Evolutionary conservation across 2,329 filamentous ascomycete genomes (phyloP), one percentile per base, ranked within the genome.

Genomic region (Amphichorda felina): DNA sequence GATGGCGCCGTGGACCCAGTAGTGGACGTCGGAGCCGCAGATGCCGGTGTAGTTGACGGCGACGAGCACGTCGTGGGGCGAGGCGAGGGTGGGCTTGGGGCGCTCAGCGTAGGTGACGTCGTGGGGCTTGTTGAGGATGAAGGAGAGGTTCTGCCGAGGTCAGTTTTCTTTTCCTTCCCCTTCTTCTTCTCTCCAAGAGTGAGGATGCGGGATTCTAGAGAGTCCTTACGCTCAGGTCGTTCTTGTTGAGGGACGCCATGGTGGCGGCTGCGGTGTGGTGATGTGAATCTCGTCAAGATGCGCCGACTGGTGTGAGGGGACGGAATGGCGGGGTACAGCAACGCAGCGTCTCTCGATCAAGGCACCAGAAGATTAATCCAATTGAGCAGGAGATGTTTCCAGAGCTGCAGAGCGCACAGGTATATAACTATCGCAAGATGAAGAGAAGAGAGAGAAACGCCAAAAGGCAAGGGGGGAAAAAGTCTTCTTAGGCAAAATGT

Each of bases 21-120:
- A 94, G 68, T 94, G 64, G 50, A 84, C 82, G 59, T 93, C 85
- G 40, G 79, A 85, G 38, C 85, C 85, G 64, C 86, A 93, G 60
- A 94, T 91, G 47, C 85, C 85, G 3, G 85, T 93, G 67, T 80
- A 89, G 63, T 82, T 81, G 47, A 89, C 70, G 52, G 82, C 77
- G 43, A 93, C 77, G 48, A 89, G 70, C 45, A 93, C 85, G 56
- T 89, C 79, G 64, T 87, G 71, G 16, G 75, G 69, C 35, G 66
- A 65, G 43, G 71, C 59, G 47, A 91, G 63, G 39, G 70, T 59
- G 30, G 86, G 86, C 38, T 86, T 60, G 8, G 84, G 82, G 7
- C 79, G 75, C 53, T 89, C 79, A 60, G 80, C 77, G 61, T 79
- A 93, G 43, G 66, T 63, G 48, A 93, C 80, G 48, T 80, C 70